Evolutionary conservation across 257 asterid species (phyloP).

Genomic region (Phtheirospermum japonicum): DNA sequence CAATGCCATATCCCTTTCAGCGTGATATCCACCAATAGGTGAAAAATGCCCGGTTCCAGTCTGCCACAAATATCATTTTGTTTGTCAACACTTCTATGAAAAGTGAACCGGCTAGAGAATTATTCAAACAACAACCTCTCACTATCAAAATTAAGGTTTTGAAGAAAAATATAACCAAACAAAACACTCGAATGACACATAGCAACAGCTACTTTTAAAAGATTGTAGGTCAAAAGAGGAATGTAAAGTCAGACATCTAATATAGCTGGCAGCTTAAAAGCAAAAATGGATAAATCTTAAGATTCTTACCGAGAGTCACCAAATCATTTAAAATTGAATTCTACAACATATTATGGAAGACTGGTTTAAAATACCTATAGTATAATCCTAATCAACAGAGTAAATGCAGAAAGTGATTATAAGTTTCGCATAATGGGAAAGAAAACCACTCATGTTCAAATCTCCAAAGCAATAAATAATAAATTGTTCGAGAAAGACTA

Average conservation of each 20-base stretch:
- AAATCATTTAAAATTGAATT: not conserved
- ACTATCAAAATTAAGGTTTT: not conserved
- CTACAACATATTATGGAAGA: conserved; percentile 1
- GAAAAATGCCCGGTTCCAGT: conserved; percentile 99
- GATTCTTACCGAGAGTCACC: not conserved
- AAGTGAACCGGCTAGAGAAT: conserved; percentile 9
- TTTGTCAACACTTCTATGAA: conserved; percentile 25
- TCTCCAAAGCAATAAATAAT: conserved; percentile 1
- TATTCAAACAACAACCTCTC: conserved; percentile 22
- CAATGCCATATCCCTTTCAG: conserved; percentile 93
- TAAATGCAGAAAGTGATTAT: conserved; percentile 1
- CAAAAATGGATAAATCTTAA: not conserved
- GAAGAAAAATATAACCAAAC: not conserved
- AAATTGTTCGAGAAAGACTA: not conserved
- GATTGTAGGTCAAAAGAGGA: not conserved
- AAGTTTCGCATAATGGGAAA: not conserved
- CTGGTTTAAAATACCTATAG: not conserved
- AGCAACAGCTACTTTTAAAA: not conserved
- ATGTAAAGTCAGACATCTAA: not conserved
- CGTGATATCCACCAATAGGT: conserved; percentile 98
- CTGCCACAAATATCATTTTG: conserved; percentile 44
- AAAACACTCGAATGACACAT: not conserved
- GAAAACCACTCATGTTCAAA: conserved; percentile 15
- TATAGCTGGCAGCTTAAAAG: not conserved
- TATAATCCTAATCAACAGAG: not conserved